Evolutionary conservation across 352 stramenopile genomes (phyloP), one percentile per base, ranked within the genome.

Genomic region (Pythium phragmiticola): DNA sequence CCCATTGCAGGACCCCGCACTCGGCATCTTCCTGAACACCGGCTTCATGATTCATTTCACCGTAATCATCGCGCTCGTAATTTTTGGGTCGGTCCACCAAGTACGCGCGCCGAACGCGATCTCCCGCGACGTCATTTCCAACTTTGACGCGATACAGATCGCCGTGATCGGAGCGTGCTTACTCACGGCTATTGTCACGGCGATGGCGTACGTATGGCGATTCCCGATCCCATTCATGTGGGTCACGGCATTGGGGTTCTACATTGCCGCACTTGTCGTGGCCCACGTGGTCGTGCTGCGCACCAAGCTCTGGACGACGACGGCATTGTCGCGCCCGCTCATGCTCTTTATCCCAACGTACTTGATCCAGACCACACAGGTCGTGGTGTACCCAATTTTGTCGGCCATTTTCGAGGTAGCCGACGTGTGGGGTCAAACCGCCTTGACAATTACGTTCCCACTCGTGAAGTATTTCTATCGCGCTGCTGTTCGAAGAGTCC

Each of bases 401-500:
- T 64, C 54, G 4, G 62, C 49, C 6, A 1, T 49, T 2, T 63
- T 55, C 34, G 54, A 59, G 4, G 21, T 13, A 6, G 37, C n/a
- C 19, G 39, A 19, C 33, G 33, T n/a, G n/a, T 0, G 2, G 6
- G 34, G 41, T 4, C 62, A 52, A 14, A 1, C 52, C 28, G n/a
- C 45, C 1, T 34, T 61, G 13, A 36, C 33, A 5, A 7, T 65
- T 1, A 45, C 43, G 7, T 69, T 70, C 39, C 63, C 56, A 7
- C 8, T 65, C 2, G 2, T 59, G n/a, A 59, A 59, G 37, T 19
- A n/a, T 14, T n/a, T 48, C 36, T 71, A 67, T 42, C 65, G 66
- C 41, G 58, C 65, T 12, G 66, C 58, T n/a, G 53, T 71, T 62
- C 66, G 50, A 57, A 71, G 52, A 57, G 36, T 12, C 33, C 54